Percentiles rank a stretch among this genome's conserved stretches.
Evolutionary conservation across 306 rosid species (phyloP).

Genomic region (Arachis stenosperma): DNA sequence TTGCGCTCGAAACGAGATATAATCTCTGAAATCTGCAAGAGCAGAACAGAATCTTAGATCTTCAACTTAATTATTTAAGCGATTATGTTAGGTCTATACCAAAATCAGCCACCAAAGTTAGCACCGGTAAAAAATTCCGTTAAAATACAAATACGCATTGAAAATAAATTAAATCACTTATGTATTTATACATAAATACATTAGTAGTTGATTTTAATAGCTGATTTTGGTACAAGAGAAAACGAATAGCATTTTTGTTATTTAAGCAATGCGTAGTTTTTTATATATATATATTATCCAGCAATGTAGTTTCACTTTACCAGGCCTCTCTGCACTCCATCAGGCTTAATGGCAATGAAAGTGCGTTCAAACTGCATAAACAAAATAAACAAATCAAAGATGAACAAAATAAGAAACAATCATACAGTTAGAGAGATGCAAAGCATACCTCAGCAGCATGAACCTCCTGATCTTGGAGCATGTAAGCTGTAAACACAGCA

Average conservation of each 20-base stretch:
- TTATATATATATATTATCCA: background rate
- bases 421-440: slow-evolving; percentile 13
- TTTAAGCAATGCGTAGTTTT: background rate
- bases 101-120: no score
- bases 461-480: slow-evolving; percentile 91
- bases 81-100: no score
- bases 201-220: no score
- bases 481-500: slow-evolving; percentile 60
- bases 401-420: background rate
- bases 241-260: background rate
- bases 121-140: no score
- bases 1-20: slow-evolving; percentile 89
- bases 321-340: slow-evolving; percentile 95
- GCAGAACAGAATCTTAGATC: background rate
- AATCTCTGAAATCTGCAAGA: slow-evolving; percentile 84
- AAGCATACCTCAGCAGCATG: slow-evolving; percentile 87
- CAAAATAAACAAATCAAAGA: slow-evolving; percentile 3
- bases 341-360: slow-evolving; percentile 97
- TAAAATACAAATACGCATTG: no score
- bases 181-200: no score
- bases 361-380: slow-evolving; percentile 69
- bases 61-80: background rate
- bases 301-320: slow-evolving; percentile 53
- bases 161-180: no score
- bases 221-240: no score